Percentiles rank a stretch among this genome's conserved stretches.
Conservation (phyloP, 2,329 filamentous ascomycete species). For the Diaporthe eres region DNA sequence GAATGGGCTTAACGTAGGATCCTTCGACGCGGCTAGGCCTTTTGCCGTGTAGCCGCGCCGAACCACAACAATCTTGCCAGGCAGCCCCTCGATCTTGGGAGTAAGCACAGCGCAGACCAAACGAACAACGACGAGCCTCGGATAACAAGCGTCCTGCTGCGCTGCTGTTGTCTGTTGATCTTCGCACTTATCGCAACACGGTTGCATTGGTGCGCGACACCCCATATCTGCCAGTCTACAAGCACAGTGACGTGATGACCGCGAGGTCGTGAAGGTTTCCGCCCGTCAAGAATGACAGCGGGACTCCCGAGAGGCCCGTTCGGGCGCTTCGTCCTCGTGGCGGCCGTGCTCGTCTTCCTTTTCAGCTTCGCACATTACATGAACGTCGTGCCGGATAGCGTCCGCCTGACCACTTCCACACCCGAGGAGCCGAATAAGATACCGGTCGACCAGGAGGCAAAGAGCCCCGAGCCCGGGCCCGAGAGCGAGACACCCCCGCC, state of each 20-base stretch:
- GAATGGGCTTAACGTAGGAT: neutral
- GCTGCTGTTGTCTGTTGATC: neutral
- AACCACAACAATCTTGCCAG: conserved; percentile 5
- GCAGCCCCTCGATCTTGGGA: neutral
- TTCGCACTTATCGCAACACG: neutral
- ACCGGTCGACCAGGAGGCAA: neutral
- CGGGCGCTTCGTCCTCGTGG: conserved; percentile 16
- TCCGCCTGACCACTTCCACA: neutral
- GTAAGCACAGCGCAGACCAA: neutral
- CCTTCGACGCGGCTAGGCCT: conserved; percentile 13
- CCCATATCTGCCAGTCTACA: neutral
- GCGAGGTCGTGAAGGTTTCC: neutral
- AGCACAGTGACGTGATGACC: neutral
- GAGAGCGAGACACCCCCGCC: neutral
- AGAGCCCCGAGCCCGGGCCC: neutral
- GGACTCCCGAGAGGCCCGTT: conserved; percentile 23
- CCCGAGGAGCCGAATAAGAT: neutral
- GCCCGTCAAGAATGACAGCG: conserved; percentile 6
- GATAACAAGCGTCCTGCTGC: neutral
- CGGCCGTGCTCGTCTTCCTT: conserved; percentile 1
- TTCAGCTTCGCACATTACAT: conserved; percentile 17
- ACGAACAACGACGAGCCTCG: neutral
- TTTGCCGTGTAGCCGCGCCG: conserved; percentile 1
- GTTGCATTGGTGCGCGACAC: neutral
- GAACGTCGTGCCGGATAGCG: neutral